Evolutionary conservation across 352 stramenopile genomes (phyloP).

Genomic region (Globisporangium carolinianum): DNA sequence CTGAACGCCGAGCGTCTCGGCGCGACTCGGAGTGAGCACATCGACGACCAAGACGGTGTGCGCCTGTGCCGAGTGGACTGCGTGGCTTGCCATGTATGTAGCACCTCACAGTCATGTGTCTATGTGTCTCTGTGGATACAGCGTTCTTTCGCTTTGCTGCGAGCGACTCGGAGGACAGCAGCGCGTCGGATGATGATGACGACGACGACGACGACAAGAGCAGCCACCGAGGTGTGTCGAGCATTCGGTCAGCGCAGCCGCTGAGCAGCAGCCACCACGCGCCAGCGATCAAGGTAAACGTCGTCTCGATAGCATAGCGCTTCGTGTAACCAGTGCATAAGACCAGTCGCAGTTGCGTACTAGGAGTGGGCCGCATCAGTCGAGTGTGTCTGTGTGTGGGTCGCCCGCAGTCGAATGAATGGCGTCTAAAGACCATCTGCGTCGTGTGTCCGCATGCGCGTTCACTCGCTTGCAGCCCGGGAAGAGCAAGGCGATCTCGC

Average conservation of each 20-base stretch:
- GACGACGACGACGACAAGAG: constrained; percentile 1
- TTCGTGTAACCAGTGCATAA: too few species aligned
- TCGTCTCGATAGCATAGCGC: constrained; percentile 13
- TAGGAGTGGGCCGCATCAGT: too few species aligned
- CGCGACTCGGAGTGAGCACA: constrained; percentile 3
- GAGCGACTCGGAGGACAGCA: constrained; percentile 43
- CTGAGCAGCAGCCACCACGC: constrained; percentile 18
- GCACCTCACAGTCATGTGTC: neutral
- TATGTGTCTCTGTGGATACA: constrained; percentile 5
- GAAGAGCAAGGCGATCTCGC: constrained; percentile 9
- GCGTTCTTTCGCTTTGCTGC: constrained; percentile 47
- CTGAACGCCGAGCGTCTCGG: constrained; percentile 5
- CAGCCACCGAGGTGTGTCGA: constrained; percentile 3
- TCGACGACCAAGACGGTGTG: constrained; percentile 13
- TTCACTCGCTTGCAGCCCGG: neutral
- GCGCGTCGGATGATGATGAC: constrained; percentile 22
- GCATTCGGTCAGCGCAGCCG: constrained; percentile 18
- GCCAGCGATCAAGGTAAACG: constrained; percentile 27
- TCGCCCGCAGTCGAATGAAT: too few species aligned
- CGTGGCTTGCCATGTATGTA: neutral
- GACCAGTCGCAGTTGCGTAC: neutral
- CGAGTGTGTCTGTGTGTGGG: neutral
- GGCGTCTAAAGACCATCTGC: too few species aligned
- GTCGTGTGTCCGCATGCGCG: neutral
- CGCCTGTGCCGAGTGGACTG: too few species aligned